Evolutionary conservation across 2,329 filamentous ascomycete species (phyloP), one percentile per base, ranked within the genome.

Genomic region (Corniculantispora saksenae): DNA sequence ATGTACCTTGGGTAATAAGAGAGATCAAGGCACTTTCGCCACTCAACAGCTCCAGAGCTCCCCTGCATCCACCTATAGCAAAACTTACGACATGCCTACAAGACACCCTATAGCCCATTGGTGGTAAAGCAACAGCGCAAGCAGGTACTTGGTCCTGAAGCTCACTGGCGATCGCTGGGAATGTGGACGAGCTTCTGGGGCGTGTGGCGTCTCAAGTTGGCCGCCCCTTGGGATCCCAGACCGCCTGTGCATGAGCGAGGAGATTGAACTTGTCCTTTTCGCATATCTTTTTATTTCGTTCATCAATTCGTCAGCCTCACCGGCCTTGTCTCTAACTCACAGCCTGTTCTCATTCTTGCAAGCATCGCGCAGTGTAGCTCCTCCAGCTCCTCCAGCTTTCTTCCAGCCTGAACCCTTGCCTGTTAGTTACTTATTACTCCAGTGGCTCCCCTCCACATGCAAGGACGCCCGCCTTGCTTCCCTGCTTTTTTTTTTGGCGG

Each of bases 201-300:
- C 60, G 38, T 19, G 60, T 62, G 60, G 60, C 60, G 60, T 62
- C 60, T 62, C 60, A 62, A 45, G 60, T 62, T 45, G 59, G 5
- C 51, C 25, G 35, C 60, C 60, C 60, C 40, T 51, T 45, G 48
- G 40, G 29, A 62, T 35, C 23, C 17, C 25, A 47, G 38, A 32
- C 50, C 32, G 48, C 32, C 7, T 47, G 9, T 38, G 60, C 60
- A 62, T 62, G 40, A 62, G 12, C 12, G 17, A 4, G 12, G 17
- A 13, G 8, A 13, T 32, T 32, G 32, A 32, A 32, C n/a, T 32
- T 32, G 32, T 6, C 10, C 32, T 10, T 32, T 32, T 32, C 32
- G 32, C 10, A 32, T 32, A 10, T 5, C 10, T 10, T 10, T 32
- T 32, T 5, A 32, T 32, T 32, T 32, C 32, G 10, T n/a, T 32